Evolutionary conservation across 768 basidiomycete genomes (phyloP), one percentile per base, ranked within the genome.

Genomic region (Amanita jacksonii): DNA sequence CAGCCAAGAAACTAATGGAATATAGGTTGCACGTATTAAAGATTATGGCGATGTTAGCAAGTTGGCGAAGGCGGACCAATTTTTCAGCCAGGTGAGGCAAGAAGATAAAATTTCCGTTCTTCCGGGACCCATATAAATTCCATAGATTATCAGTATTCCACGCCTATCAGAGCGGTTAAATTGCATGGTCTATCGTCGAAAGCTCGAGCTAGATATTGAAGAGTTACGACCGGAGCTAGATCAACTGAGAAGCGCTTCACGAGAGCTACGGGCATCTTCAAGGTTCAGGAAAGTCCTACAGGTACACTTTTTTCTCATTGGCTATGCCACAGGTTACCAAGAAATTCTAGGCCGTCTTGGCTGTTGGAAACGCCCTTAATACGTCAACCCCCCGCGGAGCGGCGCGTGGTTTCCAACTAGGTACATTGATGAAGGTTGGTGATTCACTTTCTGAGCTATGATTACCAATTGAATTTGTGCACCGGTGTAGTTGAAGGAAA

Each of bases 371-470:
- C 54, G 73, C 73, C 0, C 60, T 97, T 50, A 96, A 97, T 57
- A 74, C 72, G 1, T 80, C 85, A 1, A 83, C 76, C 0, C 91
- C 88, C 61, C 77, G 91, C 30, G 92, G 92, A 13, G 74, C 77
- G 25, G 92, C 92, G 10, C 67, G 65, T 3, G 93, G 92, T 1
- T 94, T 97, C 63, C 84, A 81, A 52, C 65, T 97, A 19, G 84
- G 87, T 43, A 77, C 84, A 0, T 61, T 97, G 19, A 58, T 80
- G 18, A 91, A 93, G 80, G 91, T n/a, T n/a, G n/a, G n/a, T 90
- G 41, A 15, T 57, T 44, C 6, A 25, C 36, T 37, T 3, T 15
- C 12, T 16, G 15, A 8, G 33, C 10, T 27, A 16, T 8, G 28
- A 32, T 16, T 27, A 37, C 49, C 46, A 1, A 41, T 46, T n/a